Percentiles rank a stretch among this genome's conserved stretches.
These are phyloP conservation scores for Fusarium globosum DNA, from an alignment of 2,329 filamentous ascomycete species.

Conservation along the genomic window DNA sequence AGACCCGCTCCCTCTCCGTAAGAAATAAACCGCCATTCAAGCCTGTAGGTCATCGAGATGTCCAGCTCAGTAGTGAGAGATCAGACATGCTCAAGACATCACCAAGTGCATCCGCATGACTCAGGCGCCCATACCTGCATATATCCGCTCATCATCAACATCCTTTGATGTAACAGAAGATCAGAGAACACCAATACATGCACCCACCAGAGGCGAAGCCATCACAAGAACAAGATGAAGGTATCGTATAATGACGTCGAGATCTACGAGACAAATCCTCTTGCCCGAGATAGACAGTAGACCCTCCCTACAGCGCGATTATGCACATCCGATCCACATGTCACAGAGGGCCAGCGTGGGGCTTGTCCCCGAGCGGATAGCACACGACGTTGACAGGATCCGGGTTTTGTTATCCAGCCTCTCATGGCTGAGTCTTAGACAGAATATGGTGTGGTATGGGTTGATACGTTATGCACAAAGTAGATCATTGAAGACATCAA, in stretches of 20 bases:
- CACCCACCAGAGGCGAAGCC: constrained; percentile 2
- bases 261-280: constrained; percentile 29
- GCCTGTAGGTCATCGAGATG: background rate
- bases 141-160: background rate
- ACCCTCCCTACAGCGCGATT: constrained; percentile 15
- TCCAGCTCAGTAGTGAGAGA: background rate
- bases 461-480: constrained; percentile 16
- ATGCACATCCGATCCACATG: constrained; percentile 21
- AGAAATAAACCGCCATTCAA: background rate
- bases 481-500: constrained; percentile 16
- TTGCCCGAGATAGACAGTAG: constrained; percentile 6
- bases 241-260: constrained; percentile 31
- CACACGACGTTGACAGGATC: constrained; percentile 13
- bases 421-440: constrained; percentile 7
- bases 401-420: constrained; percentile 7
- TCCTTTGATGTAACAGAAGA: background rate
- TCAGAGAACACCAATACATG: background rate
- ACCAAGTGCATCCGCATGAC: constrained; percentile 20
- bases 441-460: constrained; percentile 1
- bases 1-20: background rate
- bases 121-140: constrained; percentile 6
- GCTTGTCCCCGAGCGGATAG: background rate
- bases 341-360: constrained; percentile 22
- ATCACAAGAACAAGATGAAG: background rate
- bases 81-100: constrained; percentile 3